Conservation (phyloP, 1,284 basidiomycete genomes). For the Rhodotorula mucilaginosa region DNA sequence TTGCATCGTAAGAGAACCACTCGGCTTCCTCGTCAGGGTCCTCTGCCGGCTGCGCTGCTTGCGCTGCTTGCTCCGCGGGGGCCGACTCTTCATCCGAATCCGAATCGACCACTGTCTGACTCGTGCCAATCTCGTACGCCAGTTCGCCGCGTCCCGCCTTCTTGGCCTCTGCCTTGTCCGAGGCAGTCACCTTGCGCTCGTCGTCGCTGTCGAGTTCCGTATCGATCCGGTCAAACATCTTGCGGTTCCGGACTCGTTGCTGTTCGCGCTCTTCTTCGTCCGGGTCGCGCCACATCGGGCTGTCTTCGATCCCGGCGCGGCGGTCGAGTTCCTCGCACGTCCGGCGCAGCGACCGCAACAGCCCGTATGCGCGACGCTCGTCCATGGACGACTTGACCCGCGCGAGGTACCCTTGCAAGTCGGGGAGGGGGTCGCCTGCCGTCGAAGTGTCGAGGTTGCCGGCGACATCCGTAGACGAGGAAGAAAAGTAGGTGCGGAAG, state of each 20-base stretch:
- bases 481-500: slow-evolving; percentile 9
- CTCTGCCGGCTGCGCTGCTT: neutral
- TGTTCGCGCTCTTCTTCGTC: slow-evolving; percentile 33
- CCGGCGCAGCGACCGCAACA: slow-evolving; percentile 32
- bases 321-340: slow-evolving; percentile 42
- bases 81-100: slow-evolving; percentile 18
- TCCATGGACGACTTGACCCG: slow-evolving; percentile 22
- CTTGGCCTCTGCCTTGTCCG: slow-evolving; percentile 6
- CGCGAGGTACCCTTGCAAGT: slow-evolving; percentile 22
- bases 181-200: slow-evolving; percentile 15
- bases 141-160: slow-evolving; percentile 12
- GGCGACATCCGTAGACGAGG: neutral
- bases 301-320: slow-evolving; percentile 30
- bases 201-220: slow-evolving; percentile 26
- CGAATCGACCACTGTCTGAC: slow-evolving; percentile 26
- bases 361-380: slow-evolving; percentile 31
- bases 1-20: slow-evolving; percentile 32
- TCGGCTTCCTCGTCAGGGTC: slow-evolving; percentile 11
- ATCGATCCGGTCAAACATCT: slow-evolving; percentile 15
- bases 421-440: slow-evolving; percentile 12
- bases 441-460: neutral
- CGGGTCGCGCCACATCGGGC: slow-evolving; percentile 41
- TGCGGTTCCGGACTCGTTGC: slow-evolving; percentile 8
- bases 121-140: slow-evolving; percentile 31
- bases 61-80: slow-evolving; percentile 7